Evolutionary conservation across 306 rosid species (phyloP).

Genomic region (Rubus parviflorus): DNA sequence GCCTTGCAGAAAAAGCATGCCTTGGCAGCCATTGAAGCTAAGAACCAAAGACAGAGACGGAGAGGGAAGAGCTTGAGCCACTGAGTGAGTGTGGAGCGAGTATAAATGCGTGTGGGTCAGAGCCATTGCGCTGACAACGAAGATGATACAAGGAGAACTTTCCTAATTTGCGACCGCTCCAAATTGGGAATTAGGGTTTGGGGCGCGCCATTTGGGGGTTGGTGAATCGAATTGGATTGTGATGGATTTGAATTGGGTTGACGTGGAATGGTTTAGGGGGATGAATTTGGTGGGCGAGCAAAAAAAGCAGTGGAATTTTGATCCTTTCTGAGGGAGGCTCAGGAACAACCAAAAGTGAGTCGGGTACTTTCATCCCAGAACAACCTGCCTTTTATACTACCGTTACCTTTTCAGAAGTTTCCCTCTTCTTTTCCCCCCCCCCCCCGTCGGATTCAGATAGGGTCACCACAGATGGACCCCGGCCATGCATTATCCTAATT

Average conservation of each 20-base stretch:
- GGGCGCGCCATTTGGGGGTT: too few species aligned
- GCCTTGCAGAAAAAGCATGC: slow-evolving; percentile 26
- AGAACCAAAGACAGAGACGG: not conserved
- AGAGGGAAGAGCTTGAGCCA: not conserved
- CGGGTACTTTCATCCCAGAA: not conserved
- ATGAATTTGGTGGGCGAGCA: not conserved
- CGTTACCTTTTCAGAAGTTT: too few species aligned
- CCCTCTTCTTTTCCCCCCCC: not conserved
- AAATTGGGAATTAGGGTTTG: not conserved
- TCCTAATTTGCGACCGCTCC: not conserved
- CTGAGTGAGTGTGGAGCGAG: not conserved
- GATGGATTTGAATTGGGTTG: not conserved
- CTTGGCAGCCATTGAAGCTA: slow-evolving; percentile 15
- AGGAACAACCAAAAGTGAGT: not conserved
- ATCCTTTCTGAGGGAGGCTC: too few species aligned
- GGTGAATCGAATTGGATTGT: not conserved
- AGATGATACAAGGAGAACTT: too few species aligned
- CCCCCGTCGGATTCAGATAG: not conserved
- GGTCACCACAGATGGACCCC: too few species aligned
- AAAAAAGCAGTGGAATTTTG: too few species aligned
- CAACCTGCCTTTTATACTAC: not conserved
- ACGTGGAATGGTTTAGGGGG: not conserved
- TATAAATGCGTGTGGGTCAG: not conserved
- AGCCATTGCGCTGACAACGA: not conserved
- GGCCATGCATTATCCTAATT: too few species aligned